Conservation (phyloP, 2,329 filamentous ascomycete genomes). For the Ophiostoma tasmaniense region DNA sequence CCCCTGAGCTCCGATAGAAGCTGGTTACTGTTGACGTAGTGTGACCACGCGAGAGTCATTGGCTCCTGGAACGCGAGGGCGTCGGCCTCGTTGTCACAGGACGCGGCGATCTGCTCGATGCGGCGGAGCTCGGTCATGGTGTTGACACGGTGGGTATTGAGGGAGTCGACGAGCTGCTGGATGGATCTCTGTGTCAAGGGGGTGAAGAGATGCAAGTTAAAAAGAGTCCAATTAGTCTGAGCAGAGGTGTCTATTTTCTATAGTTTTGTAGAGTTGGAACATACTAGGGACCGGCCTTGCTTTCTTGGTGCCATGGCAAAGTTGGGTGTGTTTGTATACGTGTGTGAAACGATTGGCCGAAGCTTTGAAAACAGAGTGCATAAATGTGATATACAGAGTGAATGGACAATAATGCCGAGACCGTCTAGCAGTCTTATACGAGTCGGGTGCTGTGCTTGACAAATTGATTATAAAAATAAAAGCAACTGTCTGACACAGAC, state of each 20-base stretch:
- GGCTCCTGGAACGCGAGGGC: constrained; percentile 49
- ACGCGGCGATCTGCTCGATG: constrained; percentile 57
- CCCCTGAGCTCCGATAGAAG: constrained; percentile 61
- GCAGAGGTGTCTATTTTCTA: background rate
- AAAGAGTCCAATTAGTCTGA: background rate
- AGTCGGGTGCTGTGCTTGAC: background rate
- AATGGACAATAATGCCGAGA: background rate
- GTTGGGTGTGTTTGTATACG: no score
- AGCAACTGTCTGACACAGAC: background rate
- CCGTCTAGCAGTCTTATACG: background rate
- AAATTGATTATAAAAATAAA: background rate
- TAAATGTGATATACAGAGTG: background rate
- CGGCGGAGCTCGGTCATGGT: constrained; percentile 64
- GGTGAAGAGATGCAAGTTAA: background rate
- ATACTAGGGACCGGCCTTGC: background rate
- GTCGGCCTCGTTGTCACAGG: constrained; percentile 49
- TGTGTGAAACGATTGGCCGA: no score
- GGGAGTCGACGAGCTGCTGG: constrained; percentile 51
- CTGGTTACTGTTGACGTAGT: constrained; percentile 64
- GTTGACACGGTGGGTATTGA: constrained; percentile 61
- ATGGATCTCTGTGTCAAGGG: constrained; percentile 27
- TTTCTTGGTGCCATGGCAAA: background rate
- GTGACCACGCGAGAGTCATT: constrained; percentile 62
- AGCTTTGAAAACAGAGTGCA: background rate
- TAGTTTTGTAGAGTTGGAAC: background rate